These are phyloP conservation scores for Candida tetrigidarum DNA, from an alignment of 1,139 yeast genomes.

Conservation along the genomic window DNA sequence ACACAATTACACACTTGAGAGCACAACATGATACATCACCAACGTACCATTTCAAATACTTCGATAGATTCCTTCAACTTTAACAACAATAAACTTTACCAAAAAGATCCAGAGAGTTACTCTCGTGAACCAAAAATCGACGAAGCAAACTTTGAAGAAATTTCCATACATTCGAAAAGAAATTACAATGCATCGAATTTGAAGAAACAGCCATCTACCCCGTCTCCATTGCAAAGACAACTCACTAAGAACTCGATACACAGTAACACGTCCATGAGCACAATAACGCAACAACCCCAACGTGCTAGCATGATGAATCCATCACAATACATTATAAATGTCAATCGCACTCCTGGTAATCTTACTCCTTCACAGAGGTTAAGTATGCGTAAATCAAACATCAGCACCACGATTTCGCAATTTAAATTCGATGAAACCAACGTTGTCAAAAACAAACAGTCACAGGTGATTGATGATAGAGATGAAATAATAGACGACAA, in stretches of 20 bases:
- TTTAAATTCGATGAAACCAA: constrained; percentile 22
- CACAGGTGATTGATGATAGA: constrained; percentile 45
- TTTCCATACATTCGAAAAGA: constrained; percentile 4
- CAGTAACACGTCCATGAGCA: constrained; percentile 17
- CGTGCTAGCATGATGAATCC: constrained; percentile 5
- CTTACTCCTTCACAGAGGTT: constrained; percentile 47
- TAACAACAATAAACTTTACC: constrained; percentile 1
- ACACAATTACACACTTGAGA: neutral
- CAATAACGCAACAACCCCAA: neutral
- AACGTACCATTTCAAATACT: constrained; percentile 8
- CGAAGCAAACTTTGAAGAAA: constrained; percentile 10
- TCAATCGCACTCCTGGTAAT: constrained; percentile 29
- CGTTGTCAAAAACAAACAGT: constrained; percentile 5
- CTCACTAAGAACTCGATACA: constrained; percentile 24
- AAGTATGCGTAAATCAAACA: constrained; percentile 34
- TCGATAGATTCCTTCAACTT: constrained; percentile 7
- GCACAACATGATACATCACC: constrained; percentile 7
- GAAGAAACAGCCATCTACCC: constrained; percentile 12
- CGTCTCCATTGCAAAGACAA: constrained; percentile 25
- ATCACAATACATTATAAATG: constrained; percentile 25
- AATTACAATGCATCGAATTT: neutral
- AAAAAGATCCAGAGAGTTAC: neutral
- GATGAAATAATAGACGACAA: constrained; percentile 39
- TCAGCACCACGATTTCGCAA: constrained; percentile 27
- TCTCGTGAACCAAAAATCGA: neutral